phyloP scores from a whole-genome alignment of 257 asterid genomes.

The Cruciata laevipes region DNA sequence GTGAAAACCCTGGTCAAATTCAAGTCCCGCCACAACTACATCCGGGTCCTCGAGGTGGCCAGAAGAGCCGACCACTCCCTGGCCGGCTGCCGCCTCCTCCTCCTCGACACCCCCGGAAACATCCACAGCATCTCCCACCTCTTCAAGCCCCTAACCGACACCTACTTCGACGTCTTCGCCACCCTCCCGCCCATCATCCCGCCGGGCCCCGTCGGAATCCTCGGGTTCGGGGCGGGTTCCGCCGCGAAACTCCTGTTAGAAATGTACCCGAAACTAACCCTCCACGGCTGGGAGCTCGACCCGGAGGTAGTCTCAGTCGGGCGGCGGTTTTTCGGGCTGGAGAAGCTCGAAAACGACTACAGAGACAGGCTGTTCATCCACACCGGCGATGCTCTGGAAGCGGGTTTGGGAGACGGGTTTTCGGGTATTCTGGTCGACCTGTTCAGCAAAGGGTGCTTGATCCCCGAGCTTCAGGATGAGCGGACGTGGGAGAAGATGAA shows the following conservation, averaged over 20 bases:
- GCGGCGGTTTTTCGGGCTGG: slow-evolving; percentile 63
- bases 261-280: slow-evolving; percentile 35
- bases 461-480: slow-evolving; percentile 64
- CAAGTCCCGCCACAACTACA: slow-evolving; percentile 76
- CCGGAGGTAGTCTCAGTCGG: slow-evolving; percentile 71
- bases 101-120: slow-evolving; percentile 89
- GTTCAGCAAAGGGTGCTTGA: slow-evolving; percentile 62
- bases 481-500: slow-evolving; percentile 65
- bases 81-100: slow-evolving; percentile 76
- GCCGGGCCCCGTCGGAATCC: slow-evolving; percentile 72
- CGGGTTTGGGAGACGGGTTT: slow-evolving; percentile 43
- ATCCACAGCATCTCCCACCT: slow-evolving; percentile 81
- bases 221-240: slow-evolving; percentile 93
- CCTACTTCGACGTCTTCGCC: slow-evolving; percentile 83
- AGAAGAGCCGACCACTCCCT: slow-evolving; percentile 78
- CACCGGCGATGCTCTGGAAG: slow-evolving; percentile 57
- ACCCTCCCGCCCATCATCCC: slow-evolving; percentile 73
- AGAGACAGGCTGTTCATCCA: slow-evolving; percentile 43
- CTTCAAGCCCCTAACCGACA: slow-evolving; percentile 57
- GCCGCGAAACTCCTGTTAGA: slow-evolving; percentile 60
- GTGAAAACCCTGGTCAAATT: slow-evolving; percentile 72
- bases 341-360: slow-evolving; percentile 49
- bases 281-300: slow-evolving; percentile 89
- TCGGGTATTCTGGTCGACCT: slow-evolving; percentile 66
- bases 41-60: slow-evolving; percentile 74